phyloP scores from a whole-genome alignment of 768 basidiomycete genomes.

The Xerocomellus dryophilus region DNA sequence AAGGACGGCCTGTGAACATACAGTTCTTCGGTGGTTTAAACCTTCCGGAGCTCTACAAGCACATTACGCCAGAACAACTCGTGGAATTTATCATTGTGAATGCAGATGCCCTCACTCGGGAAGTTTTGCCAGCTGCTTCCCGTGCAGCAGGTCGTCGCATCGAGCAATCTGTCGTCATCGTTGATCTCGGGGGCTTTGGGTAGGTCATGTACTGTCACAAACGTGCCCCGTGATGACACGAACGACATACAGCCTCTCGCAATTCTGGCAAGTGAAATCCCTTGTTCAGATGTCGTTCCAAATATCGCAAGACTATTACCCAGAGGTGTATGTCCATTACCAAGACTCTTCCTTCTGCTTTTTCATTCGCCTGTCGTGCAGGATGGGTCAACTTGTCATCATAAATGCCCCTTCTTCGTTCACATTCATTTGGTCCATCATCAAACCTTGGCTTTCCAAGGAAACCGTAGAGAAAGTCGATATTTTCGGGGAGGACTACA shows the following conservation, averaged over 20 bases:
- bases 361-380: constrained; percentile 24
- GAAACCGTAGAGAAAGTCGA: constrained; percentile 69
- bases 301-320: constrained; percentile 75
- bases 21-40: constrained; percentile 62
- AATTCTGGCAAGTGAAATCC: constrained; percentile 76
- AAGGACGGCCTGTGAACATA: constrained; percentile 70
- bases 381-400: constrained; percentile 71
- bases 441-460: constrained; percentile 71
- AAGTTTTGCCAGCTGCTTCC: constrained; percentile 64
- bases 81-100: constrained; percentile 65
- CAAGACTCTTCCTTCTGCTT: neutral
- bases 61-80: constrained; percentile 56
- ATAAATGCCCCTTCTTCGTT: constrained; percentile 74
- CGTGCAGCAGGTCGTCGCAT: constrained; percentile 52
- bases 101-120: constrained; percentile 59
- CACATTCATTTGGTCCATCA: constrained; percentile 64
- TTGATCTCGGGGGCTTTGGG: constrained; percentile 72
- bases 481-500: constrained; percentile 62
- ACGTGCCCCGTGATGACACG: neutral
- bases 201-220: constrained; percentile 27
- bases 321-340: constrained; percentile 57
- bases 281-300: constrained; percentile 64
- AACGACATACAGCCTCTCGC: constrained; percentile 44
- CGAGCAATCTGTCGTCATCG: constrained; percentile 56
- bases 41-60: constrained; percentile 52